phyloP scores from a whole-genome alignment of 2,329 filamentous ascomycete species.

The Escovopsis sp. region DNA sequence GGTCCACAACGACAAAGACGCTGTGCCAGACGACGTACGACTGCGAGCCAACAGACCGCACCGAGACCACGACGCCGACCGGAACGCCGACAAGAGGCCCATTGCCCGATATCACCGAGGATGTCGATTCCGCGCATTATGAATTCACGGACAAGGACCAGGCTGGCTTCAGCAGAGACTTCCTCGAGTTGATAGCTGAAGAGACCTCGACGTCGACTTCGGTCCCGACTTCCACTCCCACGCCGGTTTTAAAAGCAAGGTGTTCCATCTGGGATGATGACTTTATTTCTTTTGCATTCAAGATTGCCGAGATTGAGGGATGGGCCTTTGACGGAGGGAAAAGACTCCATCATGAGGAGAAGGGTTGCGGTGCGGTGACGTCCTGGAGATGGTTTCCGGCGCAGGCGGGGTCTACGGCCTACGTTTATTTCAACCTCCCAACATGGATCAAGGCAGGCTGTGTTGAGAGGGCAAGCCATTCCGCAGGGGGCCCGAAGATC shows the following conservation, averaged over 20 bases:
- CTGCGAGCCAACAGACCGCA: conserved; percentile 3
- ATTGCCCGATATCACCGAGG: too few relatives aligned
- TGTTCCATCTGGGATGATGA: neutral
- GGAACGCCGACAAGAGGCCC: neutral
- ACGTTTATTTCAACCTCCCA: neutral
- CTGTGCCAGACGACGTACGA: conserved; percentile 1
- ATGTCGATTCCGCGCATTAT: too few relatives aligned
- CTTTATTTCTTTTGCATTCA: neutral
- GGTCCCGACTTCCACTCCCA: neutral
- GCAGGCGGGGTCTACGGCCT: neutral
- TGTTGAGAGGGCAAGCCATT: conserved; percentile 2
- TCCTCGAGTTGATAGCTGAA: neutral
- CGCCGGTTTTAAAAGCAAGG: neutral
- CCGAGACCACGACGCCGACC: neutral
- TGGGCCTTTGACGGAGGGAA: neutral
- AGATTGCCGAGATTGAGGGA: neutral
- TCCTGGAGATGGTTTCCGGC: conserved; percentile 1
- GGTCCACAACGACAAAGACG: conserved; percentile 3
- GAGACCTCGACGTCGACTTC: neutral
- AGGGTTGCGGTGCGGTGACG: conserved; percentile 1
- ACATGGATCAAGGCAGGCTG: neutral
- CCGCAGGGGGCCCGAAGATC: conserved; percentile 1
- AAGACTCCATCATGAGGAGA: neutral
- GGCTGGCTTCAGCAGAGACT: too few relatives aligned
- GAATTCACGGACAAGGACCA: too few relatives aligned